Conservation (phyloP, 1,139 yeast species). For the Geotrichum carabidarum region DNA sequence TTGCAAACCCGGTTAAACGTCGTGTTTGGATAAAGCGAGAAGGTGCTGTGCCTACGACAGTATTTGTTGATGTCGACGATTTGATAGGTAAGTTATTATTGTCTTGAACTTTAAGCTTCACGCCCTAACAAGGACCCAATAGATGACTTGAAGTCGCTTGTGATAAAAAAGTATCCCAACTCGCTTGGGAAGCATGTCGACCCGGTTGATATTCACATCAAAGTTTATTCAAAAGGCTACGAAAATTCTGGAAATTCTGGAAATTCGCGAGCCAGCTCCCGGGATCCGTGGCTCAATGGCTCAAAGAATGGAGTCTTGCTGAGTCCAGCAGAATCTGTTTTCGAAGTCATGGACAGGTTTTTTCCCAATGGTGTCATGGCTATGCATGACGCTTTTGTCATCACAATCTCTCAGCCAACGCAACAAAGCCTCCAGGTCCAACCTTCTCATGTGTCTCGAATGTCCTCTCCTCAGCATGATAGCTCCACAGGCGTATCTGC, state of each 20-base stretch:
- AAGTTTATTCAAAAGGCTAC: neutral
- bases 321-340: constrained; percentile 63
- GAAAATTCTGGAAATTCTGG: neutral
- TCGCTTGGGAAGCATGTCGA: constrained; percentile 58
- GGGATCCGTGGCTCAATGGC: neutral
- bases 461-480: too few relatives aligned
- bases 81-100: constrained; percentile 31
- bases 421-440: neutral
- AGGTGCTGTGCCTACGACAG: constrained; percentile 61
- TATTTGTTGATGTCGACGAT: constrained; percentile 50
- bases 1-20: constrained; percentile 18
- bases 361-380: constrained; percentile 62
- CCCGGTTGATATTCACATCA: constrained; percentile 54
- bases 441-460: neutral
- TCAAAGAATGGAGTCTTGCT: constrained; percentile 26
- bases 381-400: constrained; percentile 55
- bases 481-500: too few relatives aligned
- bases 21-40: constrained; percentile 64
- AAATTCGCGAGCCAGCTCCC: neutral
- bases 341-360: constrained; percentile 53
- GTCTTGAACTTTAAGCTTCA: neutral
- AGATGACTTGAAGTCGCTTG: constrained; percentile 65
- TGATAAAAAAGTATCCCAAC: constrained; percentile 62
- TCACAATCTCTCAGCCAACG: neutral
- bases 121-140: neutral